These are phyloP conservation scores for Malassezia sp. DNA, from an alignment of 1,284 basidiomycete species.

Conservation along the genomic window DNA sequence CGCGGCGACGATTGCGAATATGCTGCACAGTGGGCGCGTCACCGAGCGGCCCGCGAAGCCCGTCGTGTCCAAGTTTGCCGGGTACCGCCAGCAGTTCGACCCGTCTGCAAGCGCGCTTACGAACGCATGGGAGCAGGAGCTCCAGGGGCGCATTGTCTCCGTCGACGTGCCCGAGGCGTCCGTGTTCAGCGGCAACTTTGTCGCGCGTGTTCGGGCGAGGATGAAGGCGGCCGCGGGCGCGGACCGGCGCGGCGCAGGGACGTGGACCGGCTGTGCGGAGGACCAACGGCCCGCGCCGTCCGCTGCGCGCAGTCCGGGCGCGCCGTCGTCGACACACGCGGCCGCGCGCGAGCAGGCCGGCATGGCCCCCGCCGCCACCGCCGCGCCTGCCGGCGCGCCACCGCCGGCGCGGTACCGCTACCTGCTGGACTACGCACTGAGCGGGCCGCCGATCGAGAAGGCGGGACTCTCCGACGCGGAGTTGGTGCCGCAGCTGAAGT, in stretches of 20 bases:
- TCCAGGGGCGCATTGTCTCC: conserved; percentile 5
- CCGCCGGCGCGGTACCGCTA: conserved; percentile 23
- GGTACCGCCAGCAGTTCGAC: conserved; percentile 7
- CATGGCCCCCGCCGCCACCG: neutral
- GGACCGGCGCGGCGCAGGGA: too few relatives aligned
- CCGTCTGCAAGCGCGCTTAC: neutral
- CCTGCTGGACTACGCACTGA: conserved; percentile 38
- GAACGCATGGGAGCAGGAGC: too few relatives aligned
- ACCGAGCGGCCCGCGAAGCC: conserved; percentile 6
- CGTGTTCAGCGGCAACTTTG: conserved; percentile 7
- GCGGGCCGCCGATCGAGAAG: conserved; percentile 40
- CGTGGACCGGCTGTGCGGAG: too few relatives aligned
- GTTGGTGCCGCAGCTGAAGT: conserved; percentile 20
- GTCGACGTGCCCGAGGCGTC: conserved; percentile 13
- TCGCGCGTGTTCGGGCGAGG: conserved; percentile 3
- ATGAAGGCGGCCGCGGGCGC: neutral
- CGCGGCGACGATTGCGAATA: conserved; percentile 1
- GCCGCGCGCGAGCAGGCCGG: neutral
- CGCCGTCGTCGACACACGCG: too few relatives aligned
- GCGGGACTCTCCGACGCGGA: conserved; percentile 27
- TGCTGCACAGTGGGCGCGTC: neutral
- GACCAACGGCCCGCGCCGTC: too few relatives aligned
- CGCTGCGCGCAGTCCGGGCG: too few relatives aligned
- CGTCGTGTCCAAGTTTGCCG: conserved; percentile 15
- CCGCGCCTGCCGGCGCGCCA: too few relatives aligned